phyloP scores from a whole-genome alignment of 2,329 filamentous ascomycete species.

The Pestalotiopsis sp. region DNA sequence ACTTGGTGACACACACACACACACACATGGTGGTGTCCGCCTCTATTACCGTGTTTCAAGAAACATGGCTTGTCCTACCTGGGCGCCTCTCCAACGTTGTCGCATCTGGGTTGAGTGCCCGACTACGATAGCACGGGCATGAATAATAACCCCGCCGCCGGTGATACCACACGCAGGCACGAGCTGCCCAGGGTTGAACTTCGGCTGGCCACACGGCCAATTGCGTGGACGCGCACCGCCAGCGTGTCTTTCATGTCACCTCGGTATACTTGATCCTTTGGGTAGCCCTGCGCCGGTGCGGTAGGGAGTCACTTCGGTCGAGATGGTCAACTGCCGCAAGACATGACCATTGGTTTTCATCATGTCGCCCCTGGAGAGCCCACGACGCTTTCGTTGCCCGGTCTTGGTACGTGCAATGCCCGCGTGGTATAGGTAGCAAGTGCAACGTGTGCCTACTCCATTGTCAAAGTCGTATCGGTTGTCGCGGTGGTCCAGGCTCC shows the following conservation, averaged over 20 bases:
- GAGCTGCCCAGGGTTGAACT: conserved; percentile 24
- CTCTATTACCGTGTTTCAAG: conserved; percentile 22
- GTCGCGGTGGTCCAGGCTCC: background rate
- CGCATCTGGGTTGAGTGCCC: conserved; percentile 17
- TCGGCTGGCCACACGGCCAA: conserved; percentile 32
- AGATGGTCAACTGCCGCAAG: background rate
- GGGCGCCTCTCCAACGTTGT: conserved; percentile 21
- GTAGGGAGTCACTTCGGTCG: background rate
- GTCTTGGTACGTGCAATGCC: background rate
- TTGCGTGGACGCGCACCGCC: conserved; percentile 24
- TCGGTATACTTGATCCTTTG: background rate
- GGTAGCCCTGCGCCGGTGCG: background rate
- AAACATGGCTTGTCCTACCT: conserved; percentile 26
- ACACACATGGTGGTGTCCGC: conserved; percentile 21
- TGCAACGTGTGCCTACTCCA: background rate
- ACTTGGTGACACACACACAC: conserved; percentile 24
- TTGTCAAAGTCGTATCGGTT: background rate
- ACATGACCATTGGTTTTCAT: background rate
- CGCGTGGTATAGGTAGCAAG: no score
- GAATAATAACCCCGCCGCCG: conserved; percentile 24
- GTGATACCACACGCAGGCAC: conserved; percentile 25
- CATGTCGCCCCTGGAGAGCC: background rate
- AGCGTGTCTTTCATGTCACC: conserved; percentile 18
- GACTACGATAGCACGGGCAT: conserved; percentile 9
- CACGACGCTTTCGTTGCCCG: background rate